Percentiles rank a stretch among this genome's conserved stretches.
Evolutionary conservation across 208 protist genomes (phyloP).

Genomic region (Sergeia podlipaevii): DNA sequence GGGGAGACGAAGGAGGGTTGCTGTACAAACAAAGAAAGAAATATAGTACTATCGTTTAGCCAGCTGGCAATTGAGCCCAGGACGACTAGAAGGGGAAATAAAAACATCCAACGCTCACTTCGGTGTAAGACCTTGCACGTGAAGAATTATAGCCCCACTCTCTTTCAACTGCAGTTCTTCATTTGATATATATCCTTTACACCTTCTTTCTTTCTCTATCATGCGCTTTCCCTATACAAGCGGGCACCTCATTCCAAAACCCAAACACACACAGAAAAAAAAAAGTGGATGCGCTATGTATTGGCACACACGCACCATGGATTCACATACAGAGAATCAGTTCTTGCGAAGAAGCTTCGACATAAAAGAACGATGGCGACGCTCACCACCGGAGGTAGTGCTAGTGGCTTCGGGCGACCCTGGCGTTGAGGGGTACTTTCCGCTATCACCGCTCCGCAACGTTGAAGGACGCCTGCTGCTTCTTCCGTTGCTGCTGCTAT

Average conservation of each 20-base stretch:
- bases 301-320: constrained; percentile 5
- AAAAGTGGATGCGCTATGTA: background rate
- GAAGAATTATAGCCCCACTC: too few species aligned
- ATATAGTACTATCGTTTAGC: background rate
- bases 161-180: too few species aligned
- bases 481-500: background rate
- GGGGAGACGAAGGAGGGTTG: background rate
- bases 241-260: background rate
- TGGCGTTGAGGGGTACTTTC: too few species aligned
- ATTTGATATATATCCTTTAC: too few species aligned
- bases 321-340: background rate
- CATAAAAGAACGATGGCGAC: constrained; percentile 4
- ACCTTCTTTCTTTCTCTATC: too few species aligned
- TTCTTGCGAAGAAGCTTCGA: background rate
- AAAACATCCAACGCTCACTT: constrained; percentile 6
- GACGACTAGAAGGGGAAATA: background rate
- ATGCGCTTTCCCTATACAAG: too few species aligned
- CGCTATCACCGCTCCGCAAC: too few species aligned
- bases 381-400: background rate
- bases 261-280: constrained; percentile 1
- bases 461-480: background rate
- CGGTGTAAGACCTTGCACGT: too few species aligned
- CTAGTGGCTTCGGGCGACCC: too few species aligned
- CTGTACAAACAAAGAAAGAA: constrained; percentile 2
- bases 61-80: constrained; percentile 3